These are phyloP conservation scores for Elsinoe arachidis DNA, from an alignment of 2,329 filamentous ascomycete species.

Conservation along the genomic window DNA sequence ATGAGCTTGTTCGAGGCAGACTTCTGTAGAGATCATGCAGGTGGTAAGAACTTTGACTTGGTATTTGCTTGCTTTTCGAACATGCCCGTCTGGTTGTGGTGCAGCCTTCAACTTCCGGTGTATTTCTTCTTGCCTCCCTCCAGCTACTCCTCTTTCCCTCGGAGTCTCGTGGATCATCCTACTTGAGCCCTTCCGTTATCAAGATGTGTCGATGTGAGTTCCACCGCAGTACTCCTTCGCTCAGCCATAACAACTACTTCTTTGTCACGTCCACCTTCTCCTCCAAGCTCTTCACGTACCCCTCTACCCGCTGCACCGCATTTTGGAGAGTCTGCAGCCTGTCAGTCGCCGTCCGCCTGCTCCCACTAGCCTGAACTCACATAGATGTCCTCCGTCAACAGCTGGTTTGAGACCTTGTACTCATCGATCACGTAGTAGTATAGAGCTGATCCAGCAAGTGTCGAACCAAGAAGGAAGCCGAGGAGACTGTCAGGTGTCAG, in stretches of 20 bases:
- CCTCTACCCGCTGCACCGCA: conserved; percentile 76
- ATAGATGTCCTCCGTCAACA: conserved; percentile 91
- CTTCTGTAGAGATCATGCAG: no score
- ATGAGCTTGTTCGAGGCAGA: no score
- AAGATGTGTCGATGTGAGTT: background rate
- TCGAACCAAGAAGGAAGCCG: conserved; percentile 81
- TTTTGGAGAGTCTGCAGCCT: conserved; percentile 68
- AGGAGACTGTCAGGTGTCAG: conserved; percentile 56
- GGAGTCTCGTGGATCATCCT: no score
- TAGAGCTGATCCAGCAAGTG: conserved; percentile 67
- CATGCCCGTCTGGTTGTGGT: background rate
- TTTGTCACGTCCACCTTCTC: conserved; percentile 49
- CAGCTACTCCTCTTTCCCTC: no score
- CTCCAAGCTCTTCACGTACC: conserved; percentile 74
- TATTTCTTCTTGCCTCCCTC: background rate
- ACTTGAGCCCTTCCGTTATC: background rate
- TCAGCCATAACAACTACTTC: background rate
- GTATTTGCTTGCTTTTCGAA: background rate
- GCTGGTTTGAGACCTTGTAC: conserved; percentile 87
- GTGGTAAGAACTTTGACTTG: background rate
- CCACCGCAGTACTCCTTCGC: background rate
- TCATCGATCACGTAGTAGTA: conserved; percentile 92
- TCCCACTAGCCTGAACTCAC: conserved; percentile 49
- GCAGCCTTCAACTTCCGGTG: background rate
- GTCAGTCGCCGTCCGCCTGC: background rate